These are phyloP conservation scores for Pelargonium nanum DNA, from an alignment of 345 rosid species.

Conservation along the genomic window DNA sequence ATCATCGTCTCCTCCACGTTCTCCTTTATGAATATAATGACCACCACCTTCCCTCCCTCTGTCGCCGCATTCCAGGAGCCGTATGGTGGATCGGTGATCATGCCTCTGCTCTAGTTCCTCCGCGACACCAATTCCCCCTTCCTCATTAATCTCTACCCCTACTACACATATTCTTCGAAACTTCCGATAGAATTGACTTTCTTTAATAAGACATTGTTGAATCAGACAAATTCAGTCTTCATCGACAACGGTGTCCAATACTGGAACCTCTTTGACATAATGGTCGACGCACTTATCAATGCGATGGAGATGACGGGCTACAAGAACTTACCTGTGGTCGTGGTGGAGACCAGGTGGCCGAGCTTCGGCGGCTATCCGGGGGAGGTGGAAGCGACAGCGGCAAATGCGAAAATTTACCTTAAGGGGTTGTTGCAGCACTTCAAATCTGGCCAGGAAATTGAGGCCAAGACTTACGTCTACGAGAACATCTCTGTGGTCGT, in stretches of 20 bases:
- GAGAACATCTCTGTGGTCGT: slow-evolving; percentile 67
- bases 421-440: slow-evolving; percentile 56
- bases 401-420: slow-evolving; percentile 54
- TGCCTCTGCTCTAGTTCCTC: slow-evolving; percentile 63
- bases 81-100: slow-evolving; percentile 36
- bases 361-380: slow-evolving; percentile 38
- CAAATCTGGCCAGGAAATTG: slow-evolving; percentile 58
- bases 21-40: slow-evolving; percentile 59
- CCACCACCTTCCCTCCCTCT: slow-evolving; percentile 77
- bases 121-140: slow-evolving; percentile 65
- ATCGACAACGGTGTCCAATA: slow-evolving; percentile 79
- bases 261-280: slow-evolving; percentile 77
- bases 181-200: slow-evolving; percentile 77
- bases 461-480: slow-evolving; percentile 50
- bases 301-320: slow-evolving; percentile 75
- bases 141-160: slow-evolving; percentile 69
- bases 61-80: slow-evolving; percentile 63
- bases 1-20: slow-evolving; percentile 71
- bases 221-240: slow-evolving; percentile 65
- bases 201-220: too few species aligned
- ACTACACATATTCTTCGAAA: slow-evolving; percentile 61
- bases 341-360: slow-evolving; percentile 95
- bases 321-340: slow-evolving; percentile 60
- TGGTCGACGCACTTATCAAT: slow-evolving; percentile 67
- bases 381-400: slow-evolving; percentile 63